These are phyloP conservation scores for Sonneratia caseolaris DNA, from an alignment of 345 rosid genomes.

Conservation along the genomic window DNA sequence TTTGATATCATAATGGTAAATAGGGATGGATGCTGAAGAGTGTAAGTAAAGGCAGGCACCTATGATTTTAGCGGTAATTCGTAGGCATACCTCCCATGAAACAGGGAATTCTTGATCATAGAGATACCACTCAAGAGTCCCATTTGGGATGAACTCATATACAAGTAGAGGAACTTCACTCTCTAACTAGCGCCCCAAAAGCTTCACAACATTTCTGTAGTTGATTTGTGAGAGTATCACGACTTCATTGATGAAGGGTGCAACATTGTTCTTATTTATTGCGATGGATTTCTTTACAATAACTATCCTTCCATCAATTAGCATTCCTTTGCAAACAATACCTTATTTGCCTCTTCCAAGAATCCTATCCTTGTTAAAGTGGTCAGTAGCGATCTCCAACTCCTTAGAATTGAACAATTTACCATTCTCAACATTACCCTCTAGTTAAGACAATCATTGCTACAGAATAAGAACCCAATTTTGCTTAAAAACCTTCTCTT, in stretches of 20 bases:
- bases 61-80: neutral
- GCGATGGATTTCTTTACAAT: neutral
- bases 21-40: slow-evolving; percentile 5
- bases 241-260: slow-evolving; percentile 1
- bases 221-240: slow-evolving; percentile 1
- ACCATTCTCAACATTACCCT: slow-evolving; percentile 2
- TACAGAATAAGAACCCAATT: slow-evolving; percentile 7
- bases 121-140: neutral
- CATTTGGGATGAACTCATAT: slow-evolving; percentile 7
- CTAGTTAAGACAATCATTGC: slow-evolving; percentile 1
- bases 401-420: slow-evolving; percentile 5
- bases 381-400: slow-evolving; percentile 6
- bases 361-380: slow-evolving; percentile 4
- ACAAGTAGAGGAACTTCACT: slow-evolving; percentile 3
- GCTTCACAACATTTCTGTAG: neutral
- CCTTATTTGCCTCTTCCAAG: neutral
- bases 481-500: slow-evolving; percentile 3
- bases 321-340: neutral
- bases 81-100: slow-evolving; percentile 6
- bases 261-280: neutral
- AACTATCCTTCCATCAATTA: neutral
- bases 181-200: neutral
- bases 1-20: slow-evolving; percentile 4
- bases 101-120: slow-evolving; percentile 1
- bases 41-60: neutral